Evolutionary conservation across 164 flowering plant species (phyloP).

Genomic region (Protea cynaroides): DNA sequence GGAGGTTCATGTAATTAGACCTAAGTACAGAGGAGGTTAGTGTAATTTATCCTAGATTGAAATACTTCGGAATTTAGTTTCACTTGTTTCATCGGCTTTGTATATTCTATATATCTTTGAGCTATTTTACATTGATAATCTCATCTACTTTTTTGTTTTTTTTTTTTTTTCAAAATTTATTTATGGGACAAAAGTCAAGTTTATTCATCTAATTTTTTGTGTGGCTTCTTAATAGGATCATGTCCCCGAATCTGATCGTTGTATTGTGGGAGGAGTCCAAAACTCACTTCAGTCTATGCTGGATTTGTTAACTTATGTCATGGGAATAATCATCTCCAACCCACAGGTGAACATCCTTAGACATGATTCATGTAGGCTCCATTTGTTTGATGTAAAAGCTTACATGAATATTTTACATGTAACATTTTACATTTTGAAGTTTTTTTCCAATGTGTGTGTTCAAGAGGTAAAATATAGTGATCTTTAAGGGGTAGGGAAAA

Average conservation of each 20-base stretch:
- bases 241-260: constrained; percentile 73
- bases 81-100: neutral
- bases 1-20: no score
- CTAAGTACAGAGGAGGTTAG: no score
- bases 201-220: neutral
- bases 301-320: constrained; percentile 61
- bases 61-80: neutral
- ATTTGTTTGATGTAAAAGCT: no score
- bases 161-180: neutral
- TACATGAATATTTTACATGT: no score
- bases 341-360: constrained; percentile 46
- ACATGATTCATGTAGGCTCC: no score
- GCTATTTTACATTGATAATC: neutral
- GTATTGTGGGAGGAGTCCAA: constrained; percentile 86
- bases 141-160: no score
- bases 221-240: constrained; percentile 43
- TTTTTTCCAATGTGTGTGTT: no score
- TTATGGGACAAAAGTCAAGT: neutral
- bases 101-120: neutral
- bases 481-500: no score
- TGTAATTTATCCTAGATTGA: no score
- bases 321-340: constrained; percentile 68
- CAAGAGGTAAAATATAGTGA: no score
- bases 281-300: constrained; percentile 68
- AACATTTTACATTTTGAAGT: no score